These are phyloP conservation scores for Phytopythium mirpurense DNA, from an alignment of 352 stramenopile genomes.

Conservation along the genomic window DNA sequence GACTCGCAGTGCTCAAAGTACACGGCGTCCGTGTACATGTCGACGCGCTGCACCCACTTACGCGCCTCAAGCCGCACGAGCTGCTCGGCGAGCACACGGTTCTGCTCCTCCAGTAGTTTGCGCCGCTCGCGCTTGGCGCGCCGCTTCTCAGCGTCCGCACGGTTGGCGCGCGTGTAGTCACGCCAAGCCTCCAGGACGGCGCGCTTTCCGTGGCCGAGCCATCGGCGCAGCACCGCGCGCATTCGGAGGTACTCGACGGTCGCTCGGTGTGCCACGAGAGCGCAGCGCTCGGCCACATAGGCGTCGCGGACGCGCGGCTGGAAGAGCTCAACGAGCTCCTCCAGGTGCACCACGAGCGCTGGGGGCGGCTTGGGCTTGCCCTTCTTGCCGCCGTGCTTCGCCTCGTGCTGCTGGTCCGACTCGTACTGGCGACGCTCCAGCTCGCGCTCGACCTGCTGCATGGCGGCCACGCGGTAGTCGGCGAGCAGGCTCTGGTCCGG, in stretches of 20 bases:
- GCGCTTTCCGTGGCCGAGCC: slow-evolving; percentile 45
- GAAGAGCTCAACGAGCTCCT: slow-evolving; percentile 42
- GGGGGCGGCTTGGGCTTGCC: slow-evolving; percentile 12
- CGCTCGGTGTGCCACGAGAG: slow-evolving; percentile 34
- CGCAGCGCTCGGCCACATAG: slow-evolving; percentile 45
- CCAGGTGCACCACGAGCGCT: slow-evolving; percentile 21
- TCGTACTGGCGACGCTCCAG: slow-evolving; percentile 26
- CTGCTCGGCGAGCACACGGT: slow-evolving; percentile 41
- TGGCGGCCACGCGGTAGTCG: slow-evolving; percentile 39
- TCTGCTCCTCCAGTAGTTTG: slow-evolving; percentile 47
- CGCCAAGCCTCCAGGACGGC: slow-evolving; percentile 60
- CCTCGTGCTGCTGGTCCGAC: background rate
- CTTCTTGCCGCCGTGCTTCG: slow-evolving; percentile 9
- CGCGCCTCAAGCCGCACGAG: slow-evolving; percentile 36
- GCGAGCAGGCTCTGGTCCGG: slow-evolving; percentile 28
- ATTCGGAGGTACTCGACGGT: slow-evolving; percentile 60
- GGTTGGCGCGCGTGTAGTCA: slow-evolving; percentile 33
- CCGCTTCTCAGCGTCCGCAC: slow-evolving; percentile 23
- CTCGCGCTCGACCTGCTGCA: slow-evolving; percentile 24
- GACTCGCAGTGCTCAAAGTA: slow-evolving; percentile 58
- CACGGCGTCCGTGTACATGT: slow-evolving; percentile 62
- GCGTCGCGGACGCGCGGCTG: slow-evolving; percentile 36
- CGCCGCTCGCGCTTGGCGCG: slow-evolving; percentile 25
- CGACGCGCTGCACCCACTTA: slow-evolving; percentile 42
- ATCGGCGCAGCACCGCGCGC: slow-evolving; percentile 44